A percentile compares a stretch with the other conserved stretches of the same genome.
These are phyloP conservation scores for Phellinidium pouzarii DNA, from an alignment of 1,284 basidiomycete species.

Conservation along the genomic window DNA sequence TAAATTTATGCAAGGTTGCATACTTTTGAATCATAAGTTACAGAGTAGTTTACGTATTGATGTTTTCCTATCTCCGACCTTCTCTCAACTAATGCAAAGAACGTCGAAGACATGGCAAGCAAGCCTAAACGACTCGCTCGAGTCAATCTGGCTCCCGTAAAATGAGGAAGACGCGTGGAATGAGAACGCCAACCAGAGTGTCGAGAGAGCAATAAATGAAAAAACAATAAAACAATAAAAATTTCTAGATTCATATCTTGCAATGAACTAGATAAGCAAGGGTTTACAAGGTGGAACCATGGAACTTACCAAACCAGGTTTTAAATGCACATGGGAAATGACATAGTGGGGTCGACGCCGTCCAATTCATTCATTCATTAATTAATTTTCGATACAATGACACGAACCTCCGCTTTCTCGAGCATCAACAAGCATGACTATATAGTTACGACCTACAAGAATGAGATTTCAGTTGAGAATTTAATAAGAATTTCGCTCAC, in stretches of 20 bases:
- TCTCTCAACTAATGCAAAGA: conserved; percentile 15
- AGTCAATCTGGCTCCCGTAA: conserved; percentile 69
- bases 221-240: too few relatives aligned
- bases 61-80: conserved; percentile 7
- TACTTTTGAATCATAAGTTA: background rate
- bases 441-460: too few relatives aligned
- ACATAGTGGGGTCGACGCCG: too few relatives aligned
- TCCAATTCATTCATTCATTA: too few relatives aligned
- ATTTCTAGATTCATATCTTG: too few relatives aligned
- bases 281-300: too few relatives aligned
- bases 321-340: too few relatives aligned
- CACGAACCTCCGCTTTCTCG: too few relatives aligned
- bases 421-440: too few relatives aligned
- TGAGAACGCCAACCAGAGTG: conserved; percentile 79
- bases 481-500: background rate
- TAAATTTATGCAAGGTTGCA: background rate
- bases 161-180: conserved; percentile 77
- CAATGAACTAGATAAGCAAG: background rate
- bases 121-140: conserved; percentile 12
- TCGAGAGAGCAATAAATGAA: conserved; percentile 52
- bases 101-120: conserved; percentile 23
- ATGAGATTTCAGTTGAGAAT: background rate
- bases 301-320: too few relatives aligned
- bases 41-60: background rate
- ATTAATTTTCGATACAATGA: too few relatives aligned